Base-by-base conservation (phyloP, 1,284 basidiomycete genomes). In the Laetiporus sulphureus region DNA sequence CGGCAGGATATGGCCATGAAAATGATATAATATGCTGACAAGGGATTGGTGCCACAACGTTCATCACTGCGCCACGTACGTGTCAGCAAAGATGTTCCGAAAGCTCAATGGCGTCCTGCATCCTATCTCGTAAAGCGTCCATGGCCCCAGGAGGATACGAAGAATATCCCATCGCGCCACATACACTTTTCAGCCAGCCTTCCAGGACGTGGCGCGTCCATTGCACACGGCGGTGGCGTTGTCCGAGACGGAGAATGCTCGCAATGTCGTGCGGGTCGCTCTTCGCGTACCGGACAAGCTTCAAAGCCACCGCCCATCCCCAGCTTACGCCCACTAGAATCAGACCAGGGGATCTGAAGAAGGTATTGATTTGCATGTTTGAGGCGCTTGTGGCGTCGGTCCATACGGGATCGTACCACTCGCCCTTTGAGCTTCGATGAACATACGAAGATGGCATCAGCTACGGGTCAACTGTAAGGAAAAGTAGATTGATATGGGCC, bases 251-350 rank as follows among this genome's bases (percentile, higher is more conserved):
- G 24, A 67, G 61, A 50, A 69, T 65, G 30, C 62, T 55, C 41
- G 69, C 72, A 40, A 63, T 61, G 51, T 65, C 64, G 12, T 40
- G 37, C 7, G 64, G 61, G 48, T 65, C 63, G 48, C 72, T 67
- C 44, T 75, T 74, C 32, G 68, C 59, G 56, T 77, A 84, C 6
- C 81, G 68, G 21, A 79, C 77, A n/a, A 84, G 67, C 56, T 84
- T 84, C 47, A 83, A 71, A 3, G 80, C 77, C 22, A 83, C 70
- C 1, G 73, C 71, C 81, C 81, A 84, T 43, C 74, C 72, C 49
- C 79, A 80, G 23, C 76, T 73, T 1, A 83, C 79, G 47, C 71
- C 75, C 51, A 83, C 60, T 41, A 81, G 65, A 2, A 56, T 59
- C 29, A 84, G 67, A 31, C 79, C 77, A 0, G 61, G 60, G 0